Evolutionary conservation across 345 rosid species (phyloP).

Genomic region (Eutrema yunnanense): DNA sequence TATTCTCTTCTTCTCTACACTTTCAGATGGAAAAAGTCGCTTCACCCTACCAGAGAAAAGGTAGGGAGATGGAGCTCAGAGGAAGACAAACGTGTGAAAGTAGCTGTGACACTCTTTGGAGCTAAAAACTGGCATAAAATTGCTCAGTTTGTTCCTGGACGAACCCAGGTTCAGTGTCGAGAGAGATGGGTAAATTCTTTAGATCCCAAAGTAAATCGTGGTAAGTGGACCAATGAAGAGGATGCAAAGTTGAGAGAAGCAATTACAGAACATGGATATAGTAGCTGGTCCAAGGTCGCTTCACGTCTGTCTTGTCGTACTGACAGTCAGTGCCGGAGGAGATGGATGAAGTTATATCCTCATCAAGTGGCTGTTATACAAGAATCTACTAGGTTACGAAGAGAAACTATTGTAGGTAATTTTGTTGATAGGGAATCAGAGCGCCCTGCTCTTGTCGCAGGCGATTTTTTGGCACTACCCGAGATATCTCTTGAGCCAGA

Average conservation of each 20-base stretch:
- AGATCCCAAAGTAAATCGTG: conserved; percentile 60
- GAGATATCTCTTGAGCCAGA: conserved; percentile 28
- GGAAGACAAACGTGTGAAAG: conserved; percentile 67
- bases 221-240: conserved; percentile 75
- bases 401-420: conserved; percentile 51
- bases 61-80: conserved; percentile 60
- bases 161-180: conserved; percentile 71
- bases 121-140: conserved; percentile 75
- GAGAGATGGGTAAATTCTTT: conserved; percentile 88
- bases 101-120: conserved; percentile 80
- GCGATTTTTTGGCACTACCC: conserved; percentile 44
- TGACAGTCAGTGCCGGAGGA: conserved; percentile 82
- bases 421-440: conserved; percentile 86
- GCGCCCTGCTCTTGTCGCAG: conserved; percentile 62
- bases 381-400: conserved; percentile 51
- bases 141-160: conserved; percentile 78
- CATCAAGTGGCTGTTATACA: conserved; percentile 52
- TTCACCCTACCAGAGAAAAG: conserved; percentile 48
- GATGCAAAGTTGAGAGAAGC: conserved; percentile 63
- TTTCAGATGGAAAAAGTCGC: conserved; percentile 76
- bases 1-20: not conserved
- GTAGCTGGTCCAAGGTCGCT: conserved; percentile 77
- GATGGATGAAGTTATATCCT: conserved; percentile 75
- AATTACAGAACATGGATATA: conserved; percentile 48
- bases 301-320: conserved; percentile 57